These are phyloP conservation scores for Taiwanofungus camphoratus DNA, from an alignment of 1,284 basidiomycete species.

Conservation along the genomic window DNA sequence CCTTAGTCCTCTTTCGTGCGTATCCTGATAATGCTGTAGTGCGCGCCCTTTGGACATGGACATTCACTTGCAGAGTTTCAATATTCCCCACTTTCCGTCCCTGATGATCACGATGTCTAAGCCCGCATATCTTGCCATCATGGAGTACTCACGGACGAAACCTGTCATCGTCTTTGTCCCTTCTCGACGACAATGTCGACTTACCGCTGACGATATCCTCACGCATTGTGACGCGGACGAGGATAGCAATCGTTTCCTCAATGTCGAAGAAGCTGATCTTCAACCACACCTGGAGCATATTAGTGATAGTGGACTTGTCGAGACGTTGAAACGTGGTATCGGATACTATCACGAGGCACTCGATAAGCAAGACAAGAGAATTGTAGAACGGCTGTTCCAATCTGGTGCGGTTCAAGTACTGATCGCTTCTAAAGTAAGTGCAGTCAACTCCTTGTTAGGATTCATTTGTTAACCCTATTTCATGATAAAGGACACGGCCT, in stretches of 20 bases:
- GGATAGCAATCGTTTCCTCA: slow-evolving; percentile 82
- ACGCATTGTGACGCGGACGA: slow-evolving; percentile 89
- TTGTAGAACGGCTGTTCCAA: slow-evolving; percentile 91
- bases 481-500: slow-evolving; percentile 75
- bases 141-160: slow-evolving; percentile 82
- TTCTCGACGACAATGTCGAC: slow-evolving; percentile 87
- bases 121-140: slow-evolving; percentile 91
- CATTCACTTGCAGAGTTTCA: slow-evolving; percentile 94
- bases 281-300: slow-evolving; percentile 87
- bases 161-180: slow-evolving; percentile 94
- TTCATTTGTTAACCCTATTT: slow-evolving; percentile 1
- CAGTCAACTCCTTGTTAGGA: background rate
- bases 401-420: slow-evolving; percentile 94
- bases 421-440: slow-evolving; percentile 81
- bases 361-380: slow-evolving; percentile 86
- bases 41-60: slow-evolving; percentile 96
- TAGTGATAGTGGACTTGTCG: slow-evolving; percentile 72
- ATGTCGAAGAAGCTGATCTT: slow-evolving; percentile 81
- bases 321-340: slow-evolving; percentile 86
- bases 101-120: slow-evolving; percentile 99
- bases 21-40: slow-evolving; percentile 33
- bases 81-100: slow-evolving; percentile 95
- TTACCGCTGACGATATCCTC: slow-evolving; percentile 90
- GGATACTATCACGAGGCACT: slow-evolving; percentile 97
- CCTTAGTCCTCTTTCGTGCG: background rate